A percentile compares a stretch with the other conserved stretches of the same genome.
Evolutionary conservation across 352 stramenopile species (phyloP).

Genomic region (Phytopythium mirpurense): DNA sequence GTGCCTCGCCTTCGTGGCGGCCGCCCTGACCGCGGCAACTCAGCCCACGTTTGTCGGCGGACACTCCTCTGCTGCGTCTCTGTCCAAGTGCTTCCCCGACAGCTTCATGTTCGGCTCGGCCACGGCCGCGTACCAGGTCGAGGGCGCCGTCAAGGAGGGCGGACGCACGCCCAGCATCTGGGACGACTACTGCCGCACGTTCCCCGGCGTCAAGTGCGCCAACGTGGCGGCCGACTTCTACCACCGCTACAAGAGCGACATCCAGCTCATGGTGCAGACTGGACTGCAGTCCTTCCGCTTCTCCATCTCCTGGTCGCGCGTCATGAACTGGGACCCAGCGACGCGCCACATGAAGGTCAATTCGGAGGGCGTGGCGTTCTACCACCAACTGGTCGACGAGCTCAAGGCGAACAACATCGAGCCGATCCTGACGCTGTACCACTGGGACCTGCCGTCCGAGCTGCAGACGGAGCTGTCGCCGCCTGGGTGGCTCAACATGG

Average conservation of each 20-base stretch:
- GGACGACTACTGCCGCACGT: constrained; percentile 88
- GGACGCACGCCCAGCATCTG: constrained; percentile 81
- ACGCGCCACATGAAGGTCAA: constrained; percentile 68
- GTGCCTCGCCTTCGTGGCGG: no score
- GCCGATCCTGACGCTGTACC: constrained; percentile 92
- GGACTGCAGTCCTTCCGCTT: constrained; percentile 92
- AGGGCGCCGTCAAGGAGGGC: constrained; percentile 72
- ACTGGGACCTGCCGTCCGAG: constrained; percentile 93
- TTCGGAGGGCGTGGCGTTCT: constrained; percentile 87
- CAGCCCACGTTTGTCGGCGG: no score
- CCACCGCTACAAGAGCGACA: constrained; percentile 86
- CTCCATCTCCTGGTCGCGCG: constrained; percentile 90
- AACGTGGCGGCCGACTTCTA: constrained; percentile 94
- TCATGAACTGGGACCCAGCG: constrained; percentile 74
- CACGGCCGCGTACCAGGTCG: constrained; percentile 88
- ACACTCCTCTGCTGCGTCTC: no score
- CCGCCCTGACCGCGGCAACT: no score
- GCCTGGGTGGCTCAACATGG: constrained; percentile 64
- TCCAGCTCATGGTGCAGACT: constrained; percentile 90
- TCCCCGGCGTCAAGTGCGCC: constrained; percentile 65
- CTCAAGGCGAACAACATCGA: constrained; percentile 73
- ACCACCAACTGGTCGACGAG: constrained; percentile 89
- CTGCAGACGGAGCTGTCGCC: constrained; percentile 75
- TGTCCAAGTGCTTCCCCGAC: constrained; percentile 41
- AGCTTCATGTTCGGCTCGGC: constrained; percentile 80